Evolutionary conservation across 2,329 filamentous ascomycete genomes (phyloP).

Genomic region (Alternaria solani): DNA sequence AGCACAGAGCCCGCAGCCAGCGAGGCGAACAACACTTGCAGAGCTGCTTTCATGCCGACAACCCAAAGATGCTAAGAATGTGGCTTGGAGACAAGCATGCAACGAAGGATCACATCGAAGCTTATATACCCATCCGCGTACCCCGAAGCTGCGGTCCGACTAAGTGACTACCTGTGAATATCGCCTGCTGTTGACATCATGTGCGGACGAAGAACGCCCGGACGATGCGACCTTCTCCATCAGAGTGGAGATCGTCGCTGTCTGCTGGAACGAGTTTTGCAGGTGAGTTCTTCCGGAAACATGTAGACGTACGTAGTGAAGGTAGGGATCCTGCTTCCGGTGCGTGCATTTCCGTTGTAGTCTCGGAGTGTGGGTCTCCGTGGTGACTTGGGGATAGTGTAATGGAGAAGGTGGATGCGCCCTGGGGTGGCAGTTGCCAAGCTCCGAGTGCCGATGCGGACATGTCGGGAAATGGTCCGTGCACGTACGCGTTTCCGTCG

Average conservation of each 20-base stretch:
- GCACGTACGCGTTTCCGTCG: background rate
- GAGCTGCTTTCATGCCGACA: slow-evolving; percentile 20
- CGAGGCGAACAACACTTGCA: slow-evolving; percentile 24
- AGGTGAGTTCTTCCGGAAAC: background rate
- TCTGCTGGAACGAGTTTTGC: slow-evolving; percentile 1
- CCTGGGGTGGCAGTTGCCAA: background rate
- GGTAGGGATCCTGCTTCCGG: background rate
- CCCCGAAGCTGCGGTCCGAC: slow-evolving; percentile 7
- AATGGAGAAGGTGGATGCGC: background rate
- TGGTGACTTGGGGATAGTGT: background rate
- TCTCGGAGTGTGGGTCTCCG: background rate
- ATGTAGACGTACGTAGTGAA: background rate
- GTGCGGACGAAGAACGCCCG: slow-evolving; percentile 11
- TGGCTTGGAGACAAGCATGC: background rate
- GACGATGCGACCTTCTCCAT: background rate
- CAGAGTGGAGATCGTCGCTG: slow-evolving; percentile 5
- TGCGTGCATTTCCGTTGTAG: background rate
- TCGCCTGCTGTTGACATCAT: slow-evolving; percentile 12
- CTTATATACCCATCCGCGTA: slow-evolving; percentile 18
- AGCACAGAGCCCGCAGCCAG: slow-evolving; percentile 18
- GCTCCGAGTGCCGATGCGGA: background rate
- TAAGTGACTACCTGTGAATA: background rate
- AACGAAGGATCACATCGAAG: background rate
- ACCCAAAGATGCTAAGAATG: background rate
- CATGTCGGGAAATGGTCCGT: background rate